Percentiles rank a stretch among this genome's conserved stretches.
These are phyloP conservation scores for Calonectria pauciramosa DNA, from an alignment of 2,329 filamentous ascomycete species.

Conservation along the genomic window DNA sequence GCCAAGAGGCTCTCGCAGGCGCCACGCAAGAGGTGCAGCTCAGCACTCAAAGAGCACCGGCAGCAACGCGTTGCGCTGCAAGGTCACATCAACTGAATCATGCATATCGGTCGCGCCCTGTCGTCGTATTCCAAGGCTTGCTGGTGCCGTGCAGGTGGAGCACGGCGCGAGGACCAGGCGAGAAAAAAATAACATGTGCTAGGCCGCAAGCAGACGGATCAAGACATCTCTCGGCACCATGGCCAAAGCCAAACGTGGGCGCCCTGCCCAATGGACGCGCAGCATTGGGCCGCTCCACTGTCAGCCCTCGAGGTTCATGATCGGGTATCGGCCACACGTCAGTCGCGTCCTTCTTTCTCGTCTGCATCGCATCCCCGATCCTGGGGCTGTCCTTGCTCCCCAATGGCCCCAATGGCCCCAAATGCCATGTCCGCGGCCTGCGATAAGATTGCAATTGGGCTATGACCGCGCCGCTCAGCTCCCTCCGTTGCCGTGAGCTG, in stretches of 20 bases:
- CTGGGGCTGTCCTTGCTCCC: not conserved
- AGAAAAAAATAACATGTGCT: not conserved
- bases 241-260: not conserved
- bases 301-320: not conserved
- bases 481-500: not conserved
- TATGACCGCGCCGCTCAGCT: not conserved
- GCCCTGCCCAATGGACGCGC: not conserved
- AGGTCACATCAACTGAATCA: conserved; percentile 1
- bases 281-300: not conserved
- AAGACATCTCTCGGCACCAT: not conserved
- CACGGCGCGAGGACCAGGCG: too few relatives aligned
- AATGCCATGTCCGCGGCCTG: not conserved
- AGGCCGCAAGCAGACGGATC: not conserved
- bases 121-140: not conserved
- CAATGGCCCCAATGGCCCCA: not conserved
- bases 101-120: not conserved
- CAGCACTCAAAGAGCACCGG: not conserved
- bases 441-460: not conserved
- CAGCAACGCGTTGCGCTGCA: not conserved
- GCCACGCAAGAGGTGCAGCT: not conserved
- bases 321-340: conserved; percentile 1
- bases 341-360: conserved; percentile 1
- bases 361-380: not conserved
- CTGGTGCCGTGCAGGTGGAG: not conserved
- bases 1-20: not conserved